phyloP scores from a whole-genome alignment of 768 basidiomycete genomes.

The Tylopilus sp. region DNA sequence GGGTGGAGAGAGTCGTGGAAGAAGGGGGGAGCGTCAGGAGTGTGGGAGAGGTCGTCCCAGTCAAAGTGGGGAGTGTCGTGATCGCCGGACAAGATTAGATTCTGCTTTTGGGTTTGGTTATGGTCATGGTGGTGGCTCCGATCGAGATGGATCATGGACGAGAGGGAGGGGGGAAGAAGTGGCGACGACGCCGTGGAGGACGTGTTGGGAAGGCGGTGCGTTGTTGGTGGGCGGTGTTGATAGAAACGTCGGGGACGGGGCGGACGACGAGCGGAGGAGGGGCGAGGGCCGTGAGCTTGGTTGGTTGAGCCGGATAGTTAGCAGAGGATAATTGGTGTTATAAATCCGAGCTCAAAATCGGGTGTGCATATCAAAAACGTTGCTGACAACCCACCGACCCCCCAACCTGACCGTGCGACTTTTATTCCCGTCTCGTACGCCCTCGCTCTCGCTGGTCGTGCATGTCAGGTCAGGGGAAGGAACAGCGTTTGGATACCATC shows the following conservation, averaged over 20 bases:
- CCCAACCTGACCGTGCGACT: slow-evolving; percentile 24
- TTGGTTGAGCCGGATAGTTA: slow-evolving; percentile 7
- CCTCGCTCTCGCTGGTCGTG: neutral
- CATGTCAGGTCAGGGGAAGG: slow-evolving; percentile 1
- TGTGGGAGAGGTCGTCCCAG: slow-evolving; percentile 33
- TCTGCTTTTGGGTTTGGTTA: slow-evolving; percentile 37
- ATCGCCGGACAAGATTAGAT: slow-evolving; percentile 41
- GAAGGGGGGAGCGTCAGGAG: slow-evolving; percentile 21
- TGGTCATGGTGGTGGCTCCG: slow-evolving; percentile 44
- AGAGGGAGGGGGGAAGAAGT: neutral
- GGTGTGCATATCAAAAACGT: slow-evolving; percentile 33
- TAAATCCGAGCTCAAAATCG: slow-evolving; percentile 32
- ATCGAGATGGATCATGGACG: slow-evolving; percentile 53
- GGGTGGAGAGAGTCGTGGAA: slow-evolving; percentile 27
- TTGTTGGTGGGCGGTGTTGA: neutral
- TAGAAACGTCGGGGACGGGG: neutral
- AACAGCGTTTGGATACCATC: neutral
- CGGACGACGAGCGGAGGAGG: slow-evolving; percentile 1
- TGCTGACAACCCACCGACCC: slow-evolving; percentile 16
- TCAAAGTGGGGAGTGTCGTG: slow-evolving; percentile 31
- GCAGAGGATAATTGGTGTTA: slow-evolving; percentile 24
- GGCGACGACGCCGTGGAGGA: neutral
- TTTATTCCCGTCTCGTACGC: slow-evolving; percentile 20
- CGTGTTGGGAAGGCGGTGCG: neutral
- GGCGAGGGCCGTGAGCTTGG: neutral